Percentiles rank a stretch among this genome's conserved stretches.
Conservation (phyloP, 169 alveolate species). For the Eimeria acervulina region DNA sequence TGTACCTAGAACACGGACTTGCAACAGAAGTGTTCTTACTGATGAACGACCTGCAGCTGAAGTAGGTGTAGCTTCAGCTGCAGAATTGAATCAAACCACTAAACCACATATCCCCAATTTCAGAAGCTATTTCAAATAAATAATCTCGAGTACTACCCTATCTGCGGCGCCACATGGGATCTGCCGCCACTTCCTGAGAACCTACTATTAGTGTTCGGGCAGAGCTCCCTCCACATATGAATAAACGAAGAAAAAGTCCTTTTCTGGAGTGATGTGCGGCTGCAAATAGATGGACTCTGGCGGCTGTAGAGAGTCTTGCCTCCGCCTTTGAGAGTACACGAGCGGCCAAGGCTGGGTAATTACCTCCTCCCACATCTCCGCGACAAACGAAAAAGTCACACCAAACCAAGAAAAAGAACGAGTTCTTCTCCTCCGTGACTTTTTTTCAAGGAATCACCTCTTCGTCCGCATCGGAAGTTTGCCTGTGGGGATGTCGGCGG, state of each 20-base stretch:
- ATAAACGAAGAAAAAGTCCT: not conserved
- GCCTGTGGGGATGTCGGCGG: not conserved
- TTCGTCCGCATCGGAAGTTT: not conserved
- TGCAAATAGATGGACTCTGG: not conserved
- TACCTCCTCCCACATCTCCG: not conserved
- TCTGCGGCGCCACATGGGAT: not conserved
- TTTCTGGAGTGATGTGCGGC: not conserved
- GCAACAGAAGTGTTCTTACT: not conserved
- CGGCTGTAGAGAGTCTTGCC: not conserved
- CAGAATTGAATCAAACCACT: not conserved
- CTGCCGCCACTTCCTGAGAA: not conserved
- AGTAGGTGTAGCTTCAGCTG: not conserved
- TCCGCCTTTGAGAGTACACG: not conserved
- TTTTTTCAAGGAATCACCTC: not conserved
- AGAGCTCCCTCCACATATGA: too few species aligned
- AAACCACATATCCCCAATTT: not conserved
- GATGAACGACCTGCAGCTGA: not conserved
- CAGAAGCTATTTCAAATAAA: not conserved
- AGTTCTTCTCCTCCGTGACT: not conserved
- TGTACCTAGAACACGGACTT: not conserved
- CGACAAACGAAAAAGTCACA: not conserved
- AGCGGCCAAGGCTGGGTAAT: not conserved
- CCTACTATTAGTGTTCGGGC: not conserved
- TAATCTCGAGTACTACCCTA: not conserved
- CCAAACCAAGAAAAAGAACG: not conserved